Base-by-base conservation (phyloP, 306 rosid genomes). In the Vigna unguiculata region DNA sequence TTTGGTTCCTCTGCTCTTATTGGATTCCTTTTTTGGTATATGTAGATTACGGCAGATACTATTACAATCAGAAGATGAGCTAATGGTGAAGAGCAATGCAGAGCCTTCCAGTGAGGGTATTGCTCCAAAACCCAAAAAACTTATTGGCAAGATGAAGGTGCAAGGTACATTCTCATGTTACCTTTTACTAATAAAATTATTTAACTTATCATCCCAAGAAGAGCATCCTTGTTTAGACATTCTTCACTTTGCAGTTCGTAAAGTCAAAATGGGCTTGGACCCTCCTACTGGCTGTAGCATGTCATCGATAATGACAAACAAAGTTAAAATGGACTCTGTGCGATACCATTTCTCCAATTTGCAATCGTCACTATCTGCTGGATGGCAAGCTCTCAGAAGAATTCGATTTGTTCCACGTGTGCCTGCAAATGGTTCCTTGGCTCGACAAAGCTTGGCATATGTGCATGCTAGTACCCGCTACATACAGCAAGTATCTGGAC, bases 71-170 rank as follows among this genome's bases (percentile, higher is more conserved):
- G 99, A 92, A 87, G 99, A 93, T 52, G 99, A 96, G 76, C 79
- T 91, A 80, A 65, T 96, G 90, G 86, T 76, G 75, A 96, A 93
- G 83, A 88, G 80, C 72, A 89, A 90, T 74, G 85, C 93, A 19
- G 96, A 91, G 76, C 89, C 81, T 76, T 91, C 91, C 11, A 83
- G 89, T 19, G 97, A 96, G 87, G 92, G 88, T 59, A 84, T 88
- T 88, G 94, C 94, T 64, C 87, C 94, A 53, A 96, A 91, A 82
- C 97, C 92, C 12, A 96, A 91, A 82, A 96, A 91, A 78, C 87
- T 87, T 55, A 82, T 89, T 85, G 98, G 98, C 81, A 96, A 93
- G 89, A 91, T 96, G 93, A 96, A 88, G 83, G 97, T 96, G 85
- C 99, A 96, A 91, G 99, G 99, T 96, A 88, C 51, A 45, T 74